phyloP scores from a whole-genome alignment of 2,329 filamentous ascomycete species.

The Aspergillus sp. region DNA sequence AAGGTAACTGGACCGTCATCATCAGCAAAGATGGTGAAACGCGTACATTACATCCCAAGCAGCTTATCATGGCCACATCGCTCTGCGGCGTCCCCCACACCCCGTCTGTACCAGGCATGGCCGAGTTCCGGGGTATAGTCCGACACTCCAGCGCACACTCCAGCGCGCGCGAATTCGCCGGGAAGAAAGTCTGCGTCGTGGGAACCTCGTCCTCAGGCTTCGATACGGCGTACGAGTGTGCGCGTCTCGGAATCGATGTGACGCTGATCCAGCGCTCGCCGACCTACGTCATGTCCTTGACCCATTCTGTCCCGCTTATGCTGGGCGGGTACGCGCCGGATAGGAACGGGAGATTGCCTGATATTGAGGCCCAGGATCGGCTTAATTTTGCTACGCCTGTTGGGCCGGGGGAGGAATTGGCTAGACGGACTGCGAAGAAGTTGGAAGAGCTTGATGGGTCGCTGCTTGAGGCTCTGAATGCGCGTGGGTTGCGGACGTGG shows the following conservation, averaged over 20 bases:
- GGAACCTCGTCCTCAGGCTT: slow-evolving; percentile 32
- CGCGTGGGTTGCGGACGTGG: slow-evolving; percentile 31
- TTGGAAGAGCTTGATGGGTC: slow-evolving; percentile 21
- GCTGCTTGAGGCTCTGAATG: slow-evolving; percentile 24
- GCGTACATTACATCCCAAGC: slow-evolving; percentile 24
- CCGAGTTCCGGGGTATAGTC: slow-evolving; percentile 22
- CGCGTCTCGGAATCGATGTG: slow-evolving; percentile 26
- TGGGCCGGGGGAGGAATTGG: slow-evolving; percentile 17
- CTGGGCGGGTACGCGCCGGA: slow-evolving; percentile 24
- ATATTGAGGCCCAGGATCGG: background rate
- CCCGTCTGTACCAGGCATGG: slow-evolving; percentile 32
- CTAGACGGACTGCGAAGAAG: slow-evolving; percentile 18
- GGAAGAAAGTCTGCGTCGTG: slow-evolving; percentile 30
- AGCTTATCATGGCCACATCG: slow-evolving; percentile 27
- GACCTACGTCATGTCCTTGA: slow-evolving; percentile 33
- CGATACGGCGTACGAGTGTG: slow-evolving; percentile 28
- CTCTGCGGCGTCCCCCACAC: slow-evolving; percentile 27
- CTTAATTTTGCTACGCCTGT: slow-evolving; percentile 2
- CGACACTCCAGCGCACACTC: slow-evolving; percentile 25
- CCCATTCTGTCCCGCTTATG: slow-evolving; percentile 22
- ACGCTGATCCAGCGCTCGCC: slow-evolving; percentile 31
- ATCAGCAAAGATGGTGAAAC: slow-evolving; percentile 21
- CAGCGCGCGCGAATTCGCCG: slow-evolving; percentile 25
- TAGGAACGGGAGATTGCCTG: background rate
- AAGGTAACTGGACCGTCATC: slow-evolving; percentile 20